Base-by-base conservation (phyloP, 2,329 filamentous ascomycete species). In the Rhytidhysteron rufulum region DNA sequence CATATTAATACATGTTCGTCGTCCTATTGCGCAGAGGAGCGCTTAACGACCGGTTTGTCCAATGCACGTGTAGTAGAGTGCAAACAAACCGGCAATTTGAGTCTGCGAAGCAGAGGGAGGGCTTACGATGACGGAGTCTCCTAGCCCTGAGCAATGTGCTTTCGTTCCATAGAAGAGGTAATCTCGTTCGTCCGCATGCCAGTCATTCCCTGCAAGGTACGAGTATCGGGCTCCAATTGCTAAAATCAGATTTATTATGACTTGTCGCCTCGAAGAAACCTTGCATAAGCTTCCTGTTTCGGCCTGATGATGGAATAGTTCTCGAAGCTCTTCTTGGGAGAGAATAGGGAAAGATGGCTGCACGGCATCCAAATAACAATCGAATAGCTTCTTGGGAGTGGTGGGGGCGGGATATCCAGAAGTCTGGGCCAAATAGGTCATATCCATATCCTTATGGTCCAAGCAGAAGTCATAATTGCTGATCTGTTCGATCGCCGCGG, bases 211-310 rank as follows among this genome's bases (percentile, higher is more conserved):
- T 3, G 45, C 54, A 31, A 65, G 51, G 42, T 62, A 51, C 9
- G 56, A 57, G 41, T 63, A 61, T 18, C 56, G 53, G n/a, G 66
- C 57, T 7, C 62, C 67, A 24, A 71, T 64, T 15, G 67, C 68
- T 41, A 70, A 68, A 2, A 69, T 55, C 13, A 68, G 25, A 35
- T 71, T 68, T 30, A 70, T 35, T 15, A 65, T 63, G 5, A 58
- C 57, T 19, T 43, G 43, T 16, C 21, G 16, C 40, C 30, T 27
- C 44, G 24, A 27, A 50, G 42, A 36, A 41, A 20, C 33, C 50
- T 42, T 17, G 43, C 33, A 17, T 45, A 40, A 21, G 47, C 34
- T n/a, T 50, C 56, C 19, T 42, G 40, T 37, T 34, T 58, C 48
- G 40, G 65, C 68, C 32, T 64, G 55, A 7, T 40, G 40, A 5